These are phyloP conservation scores for Sherardia arvensis DNA, from an alignment of 257 asterid species.

Conservation along the genomic window DNA sequence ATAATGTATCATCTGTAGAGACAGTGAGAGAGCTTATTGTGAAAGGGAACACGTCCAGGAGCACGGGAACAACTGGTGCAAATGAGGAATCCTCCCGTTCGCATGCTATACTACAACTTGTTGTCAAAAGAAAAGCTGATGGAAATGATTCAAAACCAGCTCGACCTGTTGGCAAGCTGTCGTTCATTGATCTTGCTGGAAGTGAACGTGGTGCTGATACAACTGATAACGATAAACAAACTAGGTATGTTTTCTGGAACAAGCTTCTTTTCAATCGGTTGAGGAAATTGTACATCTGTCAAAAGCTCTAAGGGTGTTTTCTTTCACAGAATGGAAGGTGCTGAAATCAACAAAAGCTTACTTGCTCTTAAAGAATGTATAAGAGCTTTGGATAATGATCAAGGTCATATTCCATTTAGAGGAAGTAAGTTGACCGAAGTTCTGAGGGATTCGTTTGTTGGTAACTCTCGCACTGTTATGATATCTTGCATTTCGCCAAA, in stretches of 20 bases:
- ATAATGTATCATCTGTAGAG: conserved; percentile 27
- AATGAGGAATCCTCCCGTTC: conserved; percentile 38
- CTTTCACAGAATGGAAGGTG: conserved; percentile 93
- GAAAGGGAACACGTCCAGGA: conserved; percentile 31
- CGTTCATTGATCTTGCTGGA: conserved; percentile 38
- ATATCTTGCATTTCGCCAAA: conserved; percentile 90
- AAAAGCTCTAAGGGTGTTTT: background rate
- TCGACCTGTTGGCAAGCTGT: conserved; percentile 29
- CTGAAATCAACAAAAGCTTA: conserved; percentile 97
- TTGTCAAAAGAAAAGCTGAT: conserved; percentile 20
- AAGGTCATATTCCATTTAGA: conserved; percentile 95
- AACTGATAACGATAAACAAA: conserved; percentile 31
- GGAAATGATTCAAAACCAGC: conserved; percentile 31
- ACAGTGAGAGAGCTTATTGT: conserved; percentile 27
- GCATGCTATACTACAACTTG: conserved; percentile 37
- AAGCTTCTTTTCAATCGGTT: background rate
- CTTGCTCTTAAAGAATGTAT: conserved; percentile 98
- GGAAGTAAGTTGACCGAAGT: conserved; percentile 98
- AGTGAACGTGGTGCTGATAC: conserved; percentile 43
- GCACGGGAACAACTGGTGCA: conserved; percentile 34
- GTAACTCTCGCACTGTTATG: conserved; percentile 96
- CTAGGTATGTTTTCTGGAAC: conserved; percentile 24
- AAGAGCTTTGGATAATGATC: conserved; percentile 97
- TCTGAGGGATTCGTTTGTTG: conserved; percentile 87
- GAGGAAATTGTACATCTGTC: background rate